Conservation (phyloP, 2,329 filamentous ascomycete species). For the Exophiala alcalophila region DNA sequence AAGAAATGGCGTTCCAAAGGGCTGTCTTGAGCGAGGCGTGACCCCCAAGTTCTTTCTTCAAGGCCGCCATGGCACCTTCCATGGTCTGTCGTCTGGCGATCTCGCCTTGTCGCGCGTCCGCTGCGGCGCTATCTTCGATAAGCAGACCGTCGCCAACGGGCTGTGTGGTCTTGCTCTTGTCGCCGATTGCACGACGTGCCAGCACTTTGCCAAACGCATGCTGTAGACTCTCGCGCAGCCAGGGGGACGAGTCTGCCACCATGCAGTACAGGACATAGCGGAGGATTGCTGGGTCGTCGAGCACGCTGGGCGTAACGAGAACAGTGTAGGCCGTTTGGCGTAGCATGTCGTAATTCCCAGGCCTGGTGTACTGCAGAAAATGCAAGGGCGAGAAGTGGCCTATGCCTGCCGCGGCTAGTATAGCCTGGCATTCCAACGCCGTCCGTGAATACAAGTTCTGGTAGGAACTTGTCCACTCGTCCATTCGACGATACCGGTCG, state of each 20-base stretch:
- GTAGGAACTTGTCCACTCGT: constrained; percentile 65
- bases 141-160: constrained; percentile 47
- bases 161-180: constrained; percentile 52
- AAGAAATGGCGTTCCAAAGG: constrained; percentile 57
- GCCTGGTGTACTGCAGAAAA: constrained; percentile 60
- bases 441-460: constrained; percentile 63
- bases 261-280: constrained; percentile 58
- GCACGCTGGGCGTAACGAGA: constrained; percentile 55
- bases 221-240: constrained; percentile 54
- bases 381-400: constrained; percentile 54
- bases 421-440: constrained; percentile 58
- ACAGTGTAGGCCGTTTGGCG: constrained; percentile 59
- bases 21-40: constrained; percentile 52
- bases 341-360: constrained; percentile 59
- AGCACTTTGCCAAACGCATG: constrained; percentile 54
- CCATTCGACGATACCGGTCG: constrained; percentile 61
- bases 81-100: constrained; percentile 55
- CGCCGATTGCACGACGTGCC: constrained; percentile 59
- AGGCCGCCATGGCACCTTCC: constrained; percentile 56
- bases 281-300: constrained; percentile 51
- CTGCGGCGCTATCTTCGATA: constrained; percentile 55
- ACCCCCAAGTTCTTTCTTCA: constrained; percentile 52
- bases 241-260: constrained; percentile 56
- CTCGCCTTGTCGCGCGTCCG: constrained; percentile 52
- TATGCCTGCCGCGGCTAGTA: constrained; percentile 53